Base-by-base conservation (phyloP, 768 basidiomycete genomes). In the Cyathus striatus region DNA sequence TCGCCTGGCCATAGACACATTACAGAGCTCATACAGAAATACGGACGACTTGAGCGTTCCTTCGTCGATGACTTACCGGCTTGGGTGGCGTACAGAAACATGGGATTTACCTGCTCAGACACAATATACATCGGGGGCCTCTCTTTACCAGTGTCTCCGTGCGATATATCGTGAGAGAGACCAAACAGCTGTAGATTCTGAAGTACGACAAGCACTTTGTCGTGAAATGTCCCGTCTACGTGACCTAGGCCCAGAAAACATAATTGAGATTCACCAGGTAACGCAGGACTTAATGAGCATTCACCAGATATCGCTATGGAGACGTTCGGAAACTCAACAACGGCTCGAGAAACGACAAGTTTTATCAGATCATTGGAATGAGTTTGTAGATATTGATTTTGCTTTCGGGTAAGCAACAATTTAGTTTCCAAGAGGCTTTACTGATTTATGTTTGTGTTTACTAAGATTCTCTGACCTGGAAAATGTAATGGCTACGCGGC, bases 71-170 rank as follows among this genome's bases (percentile, higher is more conserved):
- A 76, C 69, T 24, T 93, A 91, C 60, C 76, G 81, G 30, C 70
- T 97, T 1, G 96, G 88, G 13, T 98, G 96, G 96, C 76, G 94
- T 36, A 95, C 93, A 0, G 90, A 87, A 47, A 85, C 83, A 1
- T 99, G 96, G 96, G 94, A 98, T 61, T 67, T 99, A 20, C 94
- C 94, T 1, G 78, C 87, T 38, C 68, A 70, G 7, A 61, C 62
- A 1, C 61, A 69, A 41, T 63, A 64, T 18, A 66, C 66, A 21
- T 60, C 79, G 6, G 79, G 78, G 18, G 70, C 76, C 12, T 64
- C 82, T 2, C 65, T 97, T 3, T 99, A 95, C 60, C 69, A 75
- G 23, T 82, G 89, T 3, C 69, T 99, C 24, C 79, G 87, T 32
- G 81, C 90, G 0, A 65, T 91, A n/a, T 80, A 94, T 50, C 78